These are phyloP conservation scores for Termitomyces sp. DNA, from an alignment of 768 basidiomycete species.

Conservation along the genomic window DNA sequence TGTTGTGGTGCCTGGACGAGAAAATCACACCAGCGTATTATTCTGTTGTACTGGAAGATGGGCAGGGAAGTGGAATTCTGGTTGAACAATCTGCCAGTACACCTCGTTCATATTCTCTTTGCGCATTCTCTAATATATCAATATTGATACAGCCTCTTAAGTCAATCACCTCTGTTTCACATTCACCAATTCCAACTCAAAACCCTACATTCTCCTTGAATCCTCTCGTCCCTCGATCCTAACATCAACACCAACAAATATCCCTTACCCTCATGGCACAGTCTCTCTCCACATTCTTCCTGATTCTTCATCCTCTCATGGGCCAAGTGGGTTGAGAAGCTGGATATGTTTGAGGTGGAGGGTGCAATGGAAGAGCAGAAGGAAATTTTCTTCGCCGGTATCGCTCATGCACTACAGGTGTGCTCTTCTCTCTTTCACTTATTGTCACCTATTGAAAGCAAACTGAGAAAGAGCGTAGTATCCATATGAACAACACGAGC, in stretches of 20 bases:
- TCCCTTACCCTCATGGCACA: conserved; percentile 52
- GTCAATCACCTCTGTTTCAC: conserved; percentile 74
- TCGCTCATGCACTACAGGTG: conserved; percentile 63
- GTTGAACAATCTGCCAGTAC: conserved; percentile 63
- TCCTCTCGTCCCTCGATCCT: conserved; percentile 61
- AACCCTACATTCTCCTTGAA: conserved; percentile 64
- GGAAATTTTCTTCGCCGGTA: conserved; percentile 54
- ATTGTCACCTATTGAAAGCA: not conserved
- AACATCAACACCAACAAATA: conserved; percentile 44
- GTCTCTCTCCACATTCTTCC: conserved; percentile 32
- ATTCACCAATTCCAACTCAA: conserved; percentile 32
- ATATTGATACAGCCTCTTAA: conserved; percentile 64
- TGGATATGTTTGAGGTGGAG: conserved; percentile 47
- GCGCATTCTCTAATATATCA: not conserved
- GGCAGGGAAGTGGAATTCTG: conserved; percentile 45
- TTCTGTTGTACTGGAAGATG: conserved; percentile 51
- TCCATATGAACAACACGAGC: conserved; percentile 72
- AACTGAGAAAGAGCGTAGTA: conserved; percentile 40
- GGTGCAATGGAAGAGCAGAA: conserved; percentile 47
- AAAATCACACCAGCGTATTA: conserved; percentile 54
- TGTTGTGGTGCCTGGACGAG: conserved; percentile 64
- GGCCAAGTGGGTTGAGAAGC: conserved; percentile 55
- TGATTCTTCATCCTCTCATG: conserved; percentile 31
- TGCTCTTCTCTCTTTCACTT: not conserved
- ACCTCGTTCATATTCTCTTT: conserved; percentile 18